phyloP scores from a whole-genome alignment of 805 yeast genomes.

The Metschnikowia arizonensis region DNA sequence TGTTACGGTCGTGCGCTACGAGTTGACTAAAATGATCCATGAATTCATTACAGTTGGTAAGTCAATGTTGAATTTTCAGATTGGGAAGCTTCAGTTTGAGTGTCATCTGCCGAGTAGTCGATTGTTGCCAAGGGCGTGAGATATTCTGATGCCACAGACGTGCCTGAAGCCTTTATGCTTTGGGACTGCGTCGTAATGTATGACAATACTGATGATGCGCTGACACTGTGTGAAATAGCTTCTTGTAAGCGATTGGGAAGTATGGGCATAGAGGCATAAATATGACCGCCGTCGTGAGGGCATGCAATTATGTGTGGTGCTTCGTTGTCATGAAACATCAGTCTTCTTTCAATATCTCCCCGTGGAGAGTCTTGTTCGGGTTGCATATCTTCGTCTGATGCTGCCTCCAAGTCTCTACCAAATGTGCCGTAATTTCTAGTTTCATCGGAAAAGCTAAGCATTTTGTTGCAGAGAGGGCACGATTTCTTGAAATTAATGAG shows the following conservation, averaged over 20 bases:
- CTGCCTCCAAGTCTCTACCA: slow-evolving; percentile 11
- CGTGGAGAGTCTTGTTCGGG: background rate
- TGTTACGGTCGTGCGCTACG: background rate
- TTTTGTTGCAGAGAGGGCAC: slow-evolving; percentile 56
- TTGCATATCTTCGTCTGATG: background rate
- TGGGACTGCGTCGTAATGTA: background rate
- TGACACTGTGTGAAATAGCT: background rate
- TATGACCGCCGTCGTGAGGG: background rate
- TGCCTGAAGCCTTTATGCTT: background rate
- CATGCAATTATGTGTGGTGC: background rate
- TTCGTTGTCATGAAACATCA: background rate
- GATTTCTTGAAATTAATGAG: slow-evolving; percentile 47
- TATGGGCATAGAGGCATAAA: slow-evolving; percentile 2
- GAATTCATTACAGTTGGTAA: background rate
- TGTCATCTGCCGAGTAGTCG: background rate
- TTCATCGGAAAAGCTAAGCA: background rate
- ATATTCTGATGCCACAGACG: slow-evolving; percentile 3
- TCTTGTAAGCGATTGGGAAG: background rate
- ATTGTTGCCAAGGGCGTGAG: slow-evolving; percentile 3
- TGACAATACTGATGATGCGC: background rate
- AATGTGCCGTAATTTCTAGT: slow-evolving; percentile 9
- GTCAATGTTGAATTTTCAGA: background rate
- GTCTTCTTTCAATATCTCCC: background rate
- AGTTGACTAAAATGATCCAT: background rate
- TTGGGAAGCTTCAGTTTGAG: background rate